A percentile compares a stretch with the other conserved stretches of the same genome.
Evolutionary conservation across 768 basidiomycete genomes (phyloP).

Genomic region (Pleurotus citrinopileatus): DNA sequence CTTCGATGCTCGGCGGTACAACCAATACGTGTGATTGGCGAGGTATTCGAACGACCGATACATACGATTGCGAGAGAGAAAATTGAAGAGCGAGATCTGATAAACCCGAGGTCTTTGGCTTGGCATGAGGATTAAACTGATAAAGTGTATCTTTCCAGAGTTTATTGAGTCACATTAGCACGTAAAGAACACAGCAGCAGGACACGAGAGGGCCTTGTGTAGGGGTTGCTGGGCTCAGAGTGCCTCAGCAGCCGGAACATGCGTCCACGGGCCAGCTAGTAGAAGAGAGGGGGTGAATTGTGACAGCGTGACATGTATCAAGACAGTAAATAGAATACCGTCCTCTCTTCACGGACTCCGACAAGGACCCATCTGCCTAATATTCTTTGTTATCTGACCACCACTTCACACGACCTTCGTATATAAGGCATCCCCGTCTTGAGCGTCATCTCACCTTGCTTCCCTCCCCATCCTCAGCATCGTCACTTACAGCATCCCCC

Average conservation of each 20-base stretch:
- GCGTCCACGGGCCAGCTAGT: background rate
- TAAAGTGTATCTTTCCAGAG: too few relatives aligned
- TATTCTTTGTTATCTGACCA: slow-evolving; percentile 10
- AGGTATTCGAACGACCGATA: background rate
- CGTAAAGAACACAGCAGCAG: background rate
- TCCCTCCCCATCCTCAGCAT: slow-evolving; percentile 23
- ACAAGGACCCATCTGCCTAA: slow-evolving; percentile 9
- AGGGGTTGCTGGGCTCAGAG: too few relatives aligned
- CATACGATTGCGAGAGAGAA: background rate
- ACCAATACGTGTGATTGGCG: slow-evolving; percentile 1
- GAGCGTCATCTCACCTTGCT: slow-evolving; percentile 21
- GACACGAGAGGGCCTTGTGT: slow-evolving; percentile 5
- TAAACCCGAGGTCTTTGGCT: background rate
- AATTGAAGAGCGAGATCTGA: background rate
- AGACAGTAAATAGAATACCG: slow-evolving; percentile 11
- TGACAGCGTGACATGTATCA: background rate
- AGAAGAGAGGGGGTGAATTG: slow-evolving; percentile 1
- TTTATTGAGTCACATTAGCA: background rate
- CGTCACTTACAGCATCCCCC: slow-evolving; percentile 6
- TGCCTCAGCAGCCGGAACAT: background rate
- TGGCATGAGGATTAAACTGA: too few relatives aligned
- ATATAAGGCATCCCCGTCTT: slow-evolving; percentile 15
- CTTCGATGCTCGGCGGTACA: background rate
- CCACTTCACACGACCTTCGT: slow-evolving; percentile 16
- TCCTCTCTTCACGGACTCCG: slow-evolving; percentile 13